A percentile compares a stretch with the other conserved stretches of the same genome.
phyloP scores from a whole-genome alignment of 148 eudicot species.

The Arbutus unedo region DNA sequence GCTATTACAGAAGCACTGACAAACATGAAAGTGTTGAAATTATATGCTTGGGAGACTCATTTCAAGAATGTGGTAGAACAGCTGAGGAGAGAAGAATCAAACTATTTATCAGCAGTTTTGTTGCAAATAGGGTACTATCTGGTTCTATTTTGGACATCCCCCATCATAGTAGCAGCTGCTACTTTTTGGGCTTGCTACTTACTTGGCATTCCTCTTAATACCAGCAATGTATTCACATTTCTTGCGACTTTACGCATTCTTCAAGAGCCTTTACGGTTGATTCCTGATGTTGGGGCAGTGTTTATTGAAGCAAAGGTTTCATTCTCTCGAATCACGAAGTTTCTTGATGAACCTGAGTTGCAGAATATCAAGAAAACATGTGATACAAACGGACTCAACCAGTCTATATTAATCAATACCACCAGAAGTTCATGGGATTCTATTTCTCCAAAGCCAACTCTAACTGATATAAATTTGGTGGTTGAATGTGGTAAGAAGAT shows the following conservation, averaged over 20 bases:
- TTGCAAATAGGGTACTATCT: conserved; percentile 34
- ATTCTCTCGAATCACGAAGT: conserved; percentile 37
- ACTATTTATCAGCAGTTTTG: conserved; percentile 32
- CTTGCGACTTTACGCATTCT: conserved; percentile 51
- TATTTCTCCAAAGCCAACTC: conserved; percentile 23
- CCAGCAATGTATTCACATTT: conserved; percentile 49
- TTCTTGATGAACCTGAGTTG: conserved; percentile 46
- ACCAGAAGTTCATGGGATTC: conserved; percentile 41
- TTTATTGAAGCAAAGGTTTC: conserved; percentile 52
- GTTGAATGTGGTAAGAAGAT: conserved; percentile 40
- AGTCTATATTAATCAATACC: conserved; percentile 23
- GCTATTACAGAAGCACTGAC: conserved; percentile 41
- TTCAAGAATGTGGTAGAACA: conserved; percentile 32
- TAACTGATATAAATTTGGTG: conserved; percentile 33
- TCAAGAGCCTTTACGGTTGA: conserved; percentile 50
- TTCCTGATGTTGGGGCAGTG: conserved; percentile 51
- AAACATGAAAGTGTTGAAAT: conserved; percentile 57
- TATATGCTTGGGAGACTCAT: conserved; percentile 64
- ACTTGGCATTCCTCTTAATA: conserved; percentile 34
- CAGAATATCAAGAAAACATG: conserved; percentile 18
- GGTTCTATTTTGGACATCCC: conserved; percentile 46
- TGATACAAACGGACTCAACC: background rate
- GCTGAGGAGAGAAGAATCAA: conserved; percentile 38
- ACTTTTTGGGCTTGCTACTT: conserved; percentile 53
- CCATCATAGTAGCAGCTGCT: conserved; percentile 37